Evolutionary conservation across 1,284 basidiomycete genomes (phyloP), one percentile per base, ranked within the genome.

Genomic region (Caloboletus firmus): DNA sequence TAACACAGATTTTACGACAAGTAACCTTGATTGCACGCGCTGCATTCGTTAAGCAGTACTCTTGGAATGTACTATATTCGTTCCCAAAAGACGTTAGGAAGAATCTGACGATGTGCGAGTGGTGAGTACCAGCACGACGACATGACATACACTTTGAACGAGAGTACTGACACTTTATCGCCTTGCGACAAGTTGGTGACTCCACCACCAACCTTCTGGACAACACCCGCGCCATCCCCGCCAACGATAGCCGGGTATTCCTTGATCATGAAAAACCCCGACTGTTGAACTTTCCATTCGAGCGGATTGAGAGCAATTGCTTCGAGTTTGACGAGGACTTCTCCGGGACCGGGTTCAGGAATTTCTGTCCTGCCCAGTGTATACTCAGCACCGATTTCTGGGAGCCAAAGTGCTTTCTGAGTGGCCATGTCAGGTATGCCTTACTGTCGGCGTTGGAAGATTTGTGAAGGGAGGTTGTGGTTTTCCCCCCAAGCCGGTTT

Each of bases 11-110:
- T 26, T 5, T 12, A 20, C 30, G 4, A n/a, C 11, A 9, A 3
- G 35, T 3, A 30, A 44, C 42, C 42, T 44, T 44, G 42, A 31
- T 13, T 20, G 42, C 18, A 15, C 30, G 12, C 11, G 5, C 42
- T 20, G 42, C 42, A 18, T 15, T 30, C 18, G n/a, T 10, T 3
- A 31, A 20, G 18, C 42, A 44, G 5, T 31, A 44, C 12, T 44
- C 42, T 44, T 44, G 42, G 9, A 20, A 44, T 10, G 42, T 32
- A 20, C 7, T 10, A 31, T 32, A 32, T 31, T 15, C 31, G 26
- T 54, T 54, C 6, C 43, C 51, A 20, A 54, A 45, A 44, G 28
- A 20, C 28, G 42, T 32, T 9, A 34, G 52, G 36, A 54, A 54
- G 24, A 26, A 39, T 22, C 51, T 54, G 26, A 17, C 1, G 2